Base-by-base conservation (phyloP, 768 basidiomycete genomes). In the Termitomyces sp. region DNA sequence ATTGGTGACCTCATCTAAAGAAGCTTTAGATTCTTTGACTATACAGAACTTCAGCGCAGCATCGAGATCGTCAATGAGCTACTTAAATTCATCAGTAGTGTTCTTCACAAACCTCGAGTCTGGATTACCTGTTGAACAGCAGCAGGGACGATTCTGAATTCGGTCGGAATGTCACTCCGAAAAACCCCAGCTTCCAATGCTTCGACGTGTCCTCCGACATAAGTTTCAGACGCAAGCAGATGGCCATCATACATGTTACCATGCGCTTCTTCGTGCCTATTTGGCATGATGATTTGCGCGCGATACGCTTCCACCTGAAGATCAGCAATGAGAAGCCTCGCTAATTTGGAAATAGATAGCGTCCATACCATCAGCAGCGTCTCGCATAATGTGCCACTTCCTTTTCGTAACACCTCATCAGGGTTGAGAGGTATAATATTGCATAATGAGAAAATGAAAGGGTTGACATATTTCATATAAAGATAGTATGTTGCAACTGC, bases 401-500 rank as follows among this genome's bases (percentile, higher is more conserved):
- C 97, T 73, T 99, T 98, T 55, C 96, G 81, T 66, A 98, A 74
- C 5, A 98, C 97, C 63, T 99, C 97, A 68, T 99, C 97, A 3
- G 97, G 95, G 68, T 88, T 89, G 57, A 99, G 83, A 11, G 97
- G 96, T 67, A 99, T 98, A 73, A 98, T 99, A 80, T 97, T 99
- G 76, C 97, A 98, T 42, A 99, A 77, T 9, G 97, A 98, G 78
- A 99, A 99, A 64, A 99, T 93, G 82, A 99, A 99, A 0, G 97
- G 97, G 70, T 98, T 96, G 10, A 99, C 96, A 68, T 99, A 99
- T 95, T 98, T 99, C 97, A 98, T 99, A 77, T 99, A 98, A 40
- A 99, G 83, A 74, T 98, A 98, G 73, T 99, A 98, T 1, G 97
- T 99, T n/a, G 97, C 96, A 10, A 98, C 97, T 0, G 97, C 97